These are phyloP conservation scores for Guillardia theta DNA, from an alignment of 78 protist species.

Conservation along the genomic window DNA sequence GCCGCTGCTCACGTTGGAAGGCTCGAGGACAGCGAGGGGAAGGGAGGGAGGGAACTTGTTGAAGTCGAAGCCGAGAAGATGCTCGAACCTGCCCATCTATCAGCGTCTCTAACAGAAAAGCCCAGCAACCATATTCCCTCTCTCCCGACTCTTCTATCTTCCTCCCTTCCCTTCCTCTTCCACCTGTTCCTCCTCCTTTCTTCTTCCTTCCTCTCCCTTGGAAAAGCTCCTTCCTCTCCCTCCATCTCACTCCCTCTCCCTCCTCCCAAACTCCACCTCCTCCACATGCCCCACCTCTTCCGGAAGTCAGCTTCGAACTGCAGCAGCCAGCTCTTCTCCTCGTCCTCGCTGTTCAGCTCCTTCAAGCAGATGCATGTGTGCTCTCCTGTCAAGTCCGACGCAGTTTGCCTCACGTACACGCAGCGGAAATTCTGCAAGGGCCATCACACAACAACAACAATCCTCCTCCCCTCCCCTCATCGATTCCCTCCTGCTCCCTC, in stretches of 20 bases:
- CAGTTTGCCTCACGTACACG: conserved; percentile 79
- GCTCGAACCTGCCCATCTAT: too few species aligned
- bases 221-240: too few species aligned
- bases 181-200: too few species aligned
- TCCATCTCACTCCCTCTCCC: too few species aligned
- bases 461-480: background rate
- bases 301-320: too few species aligned
- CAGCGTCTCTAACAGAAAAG: too few species aligned
- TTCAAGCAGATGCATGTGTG: conserved; percentile 90
- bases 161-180: too few species aligned
- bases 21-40: background rate
- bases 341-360: conserved; percentile 10
- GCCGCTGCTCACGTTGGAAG: background rate
- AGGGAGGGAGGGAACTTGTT: background rate
- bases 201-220: too few species aligned
- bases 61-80: background rate
- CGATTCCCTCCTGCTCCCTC: background rate
- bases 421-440: conserved; percentile 66
- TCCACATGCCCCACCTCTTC: too few species aligned
- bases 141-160: too few species aligned
- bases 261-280: too few species aligned
- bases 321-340: background rate
- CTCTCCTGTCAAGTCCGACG: conserved; percentile 97
- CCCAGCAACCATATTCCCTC: too few species aligned
- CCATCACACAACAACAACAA: conserved; percentile 82